Base-by-base conservation (phyloP, 2,329 filamentous ascomycete genomes). In the Claviceps pusilla region DNA sequence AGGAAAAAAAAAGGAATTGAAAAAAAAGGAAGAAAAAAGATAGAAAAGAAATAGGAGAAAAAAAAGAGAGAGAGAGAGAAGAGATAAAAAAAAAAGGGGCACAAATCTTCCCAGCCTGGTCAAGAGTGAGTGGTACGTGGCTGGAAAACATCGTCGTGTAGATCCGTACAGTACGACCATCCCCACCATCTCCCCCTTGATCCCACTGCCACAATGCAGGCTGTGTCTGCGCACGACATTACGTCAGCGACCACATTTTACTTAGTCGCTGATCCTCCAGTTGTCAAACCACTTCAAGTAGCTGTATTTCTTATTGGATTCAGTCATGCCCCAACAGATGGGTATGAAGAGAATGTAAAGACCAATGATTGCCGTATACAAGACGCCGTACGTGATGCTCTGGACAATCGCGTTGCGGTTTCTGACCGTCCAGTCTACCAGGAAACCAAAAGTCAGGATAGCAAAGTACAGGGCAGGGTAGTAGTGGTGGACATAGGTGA, bases 401-500 rank as follows among this genome's bases (percentile, higher is more conserved):
- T 87, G 83, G 35, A 88, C 63, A 46, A 69, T 72, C 65, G 79
- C 79, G 61, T 76, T 77, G 59, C 87, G 74, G 63, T 79, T 83
- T 59, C 83, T 78, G 49, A 89, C 80, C 58, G 84, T 75, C 84
- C 88, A 97, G 69, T 97, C 89, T 54, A 87, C 72, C 61, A 89
- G 79, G 77, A 98, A 98, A 53, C 90, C 91, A 58, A 90, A 82
- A 16, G 80, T 82, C 48, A 98, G 75, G 60, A 98, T 95, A 63
- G 93, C 90, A 69, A 97, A 98, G 76, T 97, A 98, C 11, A 98
- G 80, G 10, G 93, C 93, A 11, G 93, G 93, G 70, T 97, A 98
- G 76, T 98, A 98, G 74, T 98, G 93, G 70, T 98, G 93, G 54
- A 98, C 93, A 65, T 98, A 98, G 16, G 93, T 98, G 57, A 98